Percentiles rank a stretch among this genome's conserved stretches.
Conservation (phyloP, 805 yeast species). For the Metschnikowia baotianmanensis region DNA sequence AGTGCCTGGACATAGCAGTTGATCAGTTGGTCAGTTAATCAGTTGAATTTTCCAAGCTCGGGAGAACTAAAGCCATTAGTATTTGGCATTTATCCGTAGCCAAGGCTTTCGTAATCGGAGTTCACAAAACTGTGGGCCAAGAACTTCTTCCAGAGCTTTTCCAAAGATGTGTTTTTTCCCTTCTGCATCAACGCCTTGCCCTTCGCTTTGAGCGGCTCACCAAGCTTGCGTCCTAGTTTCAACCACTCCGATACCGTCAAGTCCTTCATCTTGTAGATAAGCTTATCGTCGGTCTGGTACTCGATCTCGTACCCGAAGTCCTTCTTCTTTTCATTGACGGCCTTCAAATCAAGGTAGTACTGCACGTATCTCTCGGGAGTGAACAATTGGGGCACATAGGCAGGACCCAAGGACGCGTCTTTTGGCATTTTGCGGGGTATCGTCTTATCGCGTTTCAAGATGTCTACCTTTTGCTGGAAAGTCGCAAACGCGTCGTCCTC, state of each 20-base stretch:
- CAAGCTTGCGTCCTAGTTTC: constrained; percentile 51
- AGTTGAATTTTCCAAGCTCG: no score
- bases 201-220: constrained; percentile 32
- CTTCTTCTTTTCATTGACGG: constrained; percentile 44
- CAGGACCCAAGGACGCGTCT: constrained; percentile 65
- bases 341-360: constrained; percentile 62
- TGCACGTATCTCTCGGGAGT: constrained; percentile 73
- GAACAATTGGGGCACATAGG: constrained; percentile 64
- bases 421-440: constrained; percentile 60
- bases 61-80: no score
- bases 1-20: no score
- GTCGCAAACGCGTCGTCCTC: constrained; percentile 3
- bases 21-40: no score
- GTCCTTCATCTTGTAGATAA: constrained; percentile 48
- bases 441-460: constrained; percentile 51
- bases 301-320: constrained; percentile 61
- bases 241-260: constrained; percentile 65
- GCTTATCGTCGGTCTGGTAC: constrained; percentile 61
- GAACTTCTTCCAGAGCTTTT: constrained; percentile 56
- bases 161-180: constrained; percentile 14
- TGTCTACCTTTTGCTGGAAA: constrained; percentile 18
- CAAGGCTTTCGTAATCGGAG: constrained; percentile 59
- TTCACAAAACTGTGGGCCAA: constrained; percentile 60
- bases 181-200: constrained; percentile 4
- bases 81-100: constrained; percentile 29